Evolutionary conservation across 495 filamentous ascomycete species (phyloP), one percentile per base, ranked within the genome.

Genomic region (Penicillium mononematosum): DNA sequence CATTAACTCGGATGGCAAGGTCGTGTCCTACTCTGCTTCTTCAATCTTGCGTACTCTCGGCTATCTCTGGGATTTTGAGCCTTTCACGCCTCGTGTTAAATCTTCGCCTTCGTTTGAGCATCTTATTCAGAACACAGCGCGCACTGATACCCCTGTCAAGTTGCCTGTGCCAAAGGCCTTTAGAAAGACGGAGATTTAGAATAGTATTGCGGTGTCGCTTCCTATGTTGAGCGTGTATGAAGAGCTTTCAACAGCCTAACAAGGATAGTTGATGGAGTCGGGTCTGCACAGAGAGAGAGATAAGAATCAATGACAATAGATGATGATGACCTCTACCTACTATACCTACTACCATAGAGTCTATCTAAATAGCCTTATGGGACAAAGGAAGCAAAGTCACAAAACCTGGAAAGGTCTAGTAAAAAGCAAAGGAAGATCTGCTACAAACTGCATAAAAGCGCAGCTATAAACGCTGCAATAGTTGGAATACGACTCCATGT

Each of bases 1-100:
- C 3, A 64, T 39, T 9, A 75, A 76, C 49, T 55, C 57, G 0
- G 53, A 66, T 14, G 71, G 72, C 8, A 41, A 73, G 49, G 56
- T 60, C 20, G 63, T 68, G 12, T 71, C 71, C 9, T 78, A 78
- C 58, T 72, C 70, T 34, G 73, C 71, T 25, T 69, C 70, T 9
- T 77, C 72, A 0, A 65, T 76, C 5, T 64, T 78, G 34, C 63
- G 70, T 19, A 76, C 73, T 17, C 61, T 79, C 2, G 76, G 73
- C 5, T 72, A 76, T 27, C 68, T 78, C 5, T 79, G 76, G 76
- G 75, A 78, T 44, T 72, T 79, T 53, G 70, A 74, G 42, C 68
- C 68, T 14, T 75, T 78, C 47, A 75, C 67, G 1, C 73, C 76
- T 5, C 69, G 76, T 51, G 75, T 77, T 22, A 58, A 61, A 16